Percentiles rank a stretch among this genome's conserved stretches.
phyloP scores from a whole-genome alignment of 352 stramenopile genomes.

The Pythium rishiriense region DNA sequence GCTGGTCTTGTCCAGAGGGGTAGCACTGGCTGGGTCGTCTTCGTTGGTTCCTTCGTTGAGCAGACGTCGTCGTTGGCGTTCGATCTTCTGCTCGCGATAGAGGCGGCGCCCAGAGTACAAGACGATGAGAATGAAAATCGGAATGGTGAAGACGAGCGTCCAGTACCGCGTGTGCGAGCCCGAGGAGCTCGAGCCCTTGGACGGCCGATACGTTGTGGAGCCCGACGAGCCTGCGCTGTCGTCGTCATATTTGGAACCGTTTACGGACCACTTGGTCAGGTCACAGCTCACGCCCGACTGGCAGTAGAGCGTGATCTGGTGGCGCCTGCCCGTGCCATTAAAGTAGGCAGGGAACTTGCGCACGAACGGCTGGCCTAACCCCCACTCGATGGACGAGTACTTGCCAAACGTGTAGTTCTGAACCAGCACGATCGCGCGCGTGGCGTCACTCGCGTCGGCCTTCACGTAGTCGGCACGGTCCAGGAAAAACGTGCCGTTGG shows the following conservation, averaged over 20 bases:
- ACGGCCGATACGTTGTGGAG: background rate
- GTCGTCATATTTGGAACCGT: background rate
- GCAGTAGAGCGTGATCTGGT: constrained; percentile 1
- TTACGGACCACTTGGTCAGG: background rate
- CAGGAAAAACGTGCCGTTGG: constrained; percentile 11
- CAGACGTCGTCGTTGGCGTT: constrained; percentile 1
- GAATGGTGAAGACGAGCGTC: constrained; percentile 1
- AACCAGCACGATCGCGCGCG: constrained; percentile 3
- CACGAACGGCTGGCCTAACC: constrained; percentile 6
- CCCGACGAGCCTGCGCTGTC: background rate
- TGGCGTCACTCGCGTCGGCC: background rate
- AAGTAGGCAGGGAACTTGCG: constrained; percentile 13
- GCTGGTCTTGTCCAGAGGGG: background rate
- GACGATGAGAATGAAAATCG: background rate
- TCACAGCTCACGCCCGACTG: constrained; percentile 3
- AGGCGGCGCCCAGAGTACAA: background rate
- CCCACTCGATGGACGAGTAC: background rate
- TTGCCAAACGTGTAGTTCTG: constrained; percentile 1
- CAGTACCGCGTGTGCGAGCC: constrained; percentile 2
- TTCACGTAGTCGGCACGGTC: constrained; percentile 1
- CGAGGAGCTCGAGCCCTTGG: background rate
- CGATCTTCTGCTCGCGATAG: constrained; percentile 1
- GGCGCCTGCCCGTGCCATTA: background rate
- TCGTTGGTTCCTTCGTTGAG: background rate
- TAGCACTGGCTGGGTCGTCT: background rate